These are phyloP conservation scores for Aspergillus sp. DNA, from an alignment of 2,329 filamentous ascomycete genomes.

Conservation along the genomic window DNA sequence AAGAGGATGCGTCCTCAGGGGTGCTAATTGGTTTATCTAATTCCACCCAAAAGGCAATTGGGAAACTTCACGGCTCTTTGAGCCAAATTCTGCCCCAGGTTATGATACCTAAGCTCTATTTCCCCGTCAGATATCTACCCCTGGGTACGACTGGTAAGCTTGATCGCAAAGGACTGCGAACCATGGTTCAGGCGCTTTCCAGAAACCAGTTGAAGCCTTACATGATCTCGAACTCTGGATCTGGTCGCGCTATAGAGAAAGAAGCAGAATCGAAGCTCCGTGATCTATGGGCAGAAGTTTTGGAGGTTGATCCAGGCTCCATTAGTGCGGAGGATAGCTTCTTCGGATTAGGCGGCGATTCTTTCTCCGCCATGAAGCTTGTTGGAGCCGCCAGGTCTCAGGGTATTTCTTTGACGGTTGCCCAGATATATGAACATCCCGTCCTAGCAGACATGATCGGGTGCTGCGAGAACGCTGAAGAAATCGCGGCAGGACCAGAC, in stretches of 20 bases:
- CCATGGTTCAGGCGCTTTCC: slow-evolving; percentile 37
- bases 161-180: slow-evolving; percentile 40
- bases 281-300: slow-evolving; percentile 39
- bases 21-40: slow-evolving; percentile 28
- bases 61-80: slow-evolving; percentile 27
- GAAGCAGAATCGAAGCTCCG: slow-evolving; percentile 32
- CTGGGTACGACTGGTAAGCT: slow-evolving; percentile 46
- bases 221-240: slow-evolving; percentile 22
- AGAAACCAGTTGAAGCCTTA: slow-evolving; percentile 33
- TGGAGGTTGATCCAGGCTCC: slow-evolving; percentile 38
- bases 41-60: slow-evolving; percentile 23
- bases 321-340: slow-evolving; percentile 48
- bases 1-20: background rate
- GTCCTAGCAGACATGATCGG: slow-evolving; percentile 45
- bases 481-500: background rate
- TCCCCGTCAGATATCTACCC: slow-evolving; percentile 43
- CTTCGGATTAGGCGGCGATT: slow-evolving; percentile 49
- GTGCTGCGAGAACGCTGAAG: slow-evolving; percentile 20
- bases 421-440: slow-evolving; percentile 47
- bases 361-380: slow-evolving; percentile 49
- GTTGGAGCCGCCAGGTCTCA: slow-evolving; percentile 42
- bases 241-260: slow-evolving; percentile 25
- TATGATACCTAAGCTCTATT: slow-evolving; percentile 47
- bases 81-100: slow-evolving; percentile 36
- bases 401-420: slow-evolving; percentile 42